A percentile compares a stretch with the other conserved stretches of the same genome.
phyloP scores from a whole-genome alignment of 176 grass and related monocot genomes.

The Guadua angustifolia region DNA sequence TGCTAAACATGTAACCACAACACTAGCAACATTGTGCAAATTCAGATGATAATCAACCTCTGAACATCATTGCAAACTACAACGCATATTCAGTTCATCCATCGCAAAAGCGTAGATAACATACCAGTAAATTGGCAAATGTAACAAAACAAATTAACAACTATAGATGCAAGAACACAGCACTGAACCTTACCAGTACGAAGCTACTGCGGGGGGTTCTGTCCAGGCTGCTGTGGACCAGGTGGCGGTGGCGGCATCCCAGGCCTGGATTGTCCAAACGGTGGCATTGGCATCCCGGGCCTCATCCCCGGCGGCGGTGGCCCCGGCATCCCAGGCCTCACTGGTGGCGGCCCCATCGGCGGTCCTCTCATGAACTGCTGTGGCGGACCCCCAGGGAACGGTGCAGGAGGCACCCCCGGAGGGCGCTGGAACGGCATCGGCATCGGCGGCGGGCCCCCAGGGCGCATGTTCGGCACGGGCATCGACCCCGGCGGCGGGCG shows the following conservation, averaged over 20 bases:
- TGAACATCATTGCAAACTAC: neutral
- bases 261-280: constrained; percentile 71
- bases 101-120: constrained; percentile 4
- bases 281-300: constrained; percentile 72
- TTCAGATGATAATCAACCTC: neutral
- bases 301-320: constrained; percentile 85
- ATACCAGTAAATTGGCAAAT: neutral
- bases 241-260: constrained; percentile 84
- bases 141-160: neutral
- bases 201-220: constrained; percentile 70
- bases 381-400: constrained; percentile 57
- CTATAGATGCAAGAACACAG: neutral
- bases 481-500: constrained; percentile 57
- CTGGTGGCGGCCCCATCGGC: constrained; percentile 61
- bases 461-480: constrained; percentile 39
- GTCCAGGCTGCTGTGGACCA: constrained; percentile 81
- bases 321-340: constrained; percentile 73
- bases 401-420: constrained; percentile 61
- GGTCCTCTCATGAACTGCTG: constrained; percentile 79
- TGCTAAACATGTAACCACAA: neutral
- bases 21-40: neutral
- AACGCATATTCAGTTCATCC: neutral
- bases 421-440: constrained; percentile 67
- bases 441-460: constrained; percentile 53
- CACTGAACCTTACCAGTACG: constrained; percentile 46